phyloP scores from a whole-genome alignment of 306 rosid species.

The Quercus ilex region DNA sequence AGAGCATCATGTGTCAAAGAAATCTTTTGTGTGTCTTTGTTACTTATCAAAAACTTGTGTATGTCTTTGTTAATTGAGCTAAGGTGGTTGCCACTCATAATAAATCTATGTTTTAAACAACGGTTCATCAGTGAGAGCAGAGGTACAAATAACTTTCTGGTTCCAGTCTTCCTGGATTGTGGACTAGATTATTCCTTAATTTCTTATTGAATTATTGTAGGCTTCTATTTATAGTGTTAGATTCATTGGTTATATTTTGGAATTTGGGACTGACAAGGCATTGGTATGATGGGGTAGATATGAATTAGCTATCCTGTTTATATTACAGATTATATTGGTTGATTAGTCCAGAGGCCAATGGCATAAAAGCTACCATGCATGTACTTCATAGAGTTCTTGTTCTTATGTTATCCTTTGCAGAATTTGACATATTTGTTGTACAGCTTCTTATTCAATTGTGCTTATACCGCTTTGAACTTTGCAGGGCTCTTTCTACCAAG shows the following conservation, averaged over 20 bases:
- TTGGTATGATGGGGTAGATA: background rate
- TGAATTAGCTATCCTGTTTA: background rate
- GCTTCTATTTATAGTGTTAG: background rate
- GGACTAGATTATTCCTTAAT: background rate
- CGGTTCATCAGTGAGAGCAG: background rate
- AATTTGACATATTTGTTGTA: background rate
- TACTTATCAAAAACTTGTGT: background rate
- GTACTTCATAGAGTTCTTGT: background rate
- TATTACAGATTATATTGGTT: background rate
- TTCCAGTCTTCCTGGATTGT: background rate
- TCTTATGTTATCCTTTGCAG: background rate
- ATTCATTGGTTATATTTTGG: background rate
- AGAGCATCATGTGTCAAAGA: background rate
- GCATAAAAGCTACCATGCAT: background rate
- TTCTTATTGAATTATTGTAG: background rate
- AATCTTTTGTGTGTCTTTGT: background rate
- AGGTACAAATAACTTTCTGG: background rate
- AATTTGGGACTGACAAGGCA: background rate
- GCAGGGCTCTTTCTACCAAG: conserved; percentile 56
- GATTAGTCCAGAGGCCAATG: background rate
- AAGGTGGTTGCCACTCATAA: background rate
- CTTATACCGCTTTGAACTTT: conserved; percentile 1
- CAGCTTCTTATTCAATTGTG: background rate
- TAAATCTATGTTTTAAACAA: background rate
- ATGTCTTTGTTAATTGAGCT: background rate